phyloP scores from a whole-genome alignment of 768 basidiomycete species.

The Agaricus subrufescens region DNA sequence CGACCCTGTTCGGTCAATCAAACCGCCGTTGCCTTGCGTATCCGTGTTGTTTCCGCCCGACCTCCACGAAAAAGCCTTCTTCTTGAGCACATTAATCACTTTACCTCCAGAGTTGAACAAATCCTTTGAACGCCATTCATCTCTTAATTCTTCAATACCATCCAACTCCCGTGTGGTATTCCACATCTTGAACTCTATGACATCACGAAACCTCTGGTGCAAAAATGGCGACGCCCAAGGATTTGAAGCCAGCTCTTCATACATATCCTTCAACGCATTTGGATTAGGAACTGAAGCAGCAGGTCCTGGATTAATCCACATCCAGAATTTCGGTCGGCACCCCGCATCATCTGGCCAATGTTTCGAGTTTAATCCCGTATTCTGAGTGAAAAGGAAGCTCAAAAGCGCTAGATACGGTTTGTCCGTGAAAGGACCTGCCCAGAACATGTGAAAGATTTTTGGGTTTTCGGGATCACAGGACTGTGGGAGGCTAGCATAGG shows the following conservation, averaged over 20 bases:
- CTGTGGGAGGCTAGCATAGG: slow-evolving; percentile 49
- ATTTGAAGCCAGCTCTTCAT: slow-evolving; percentile 70
- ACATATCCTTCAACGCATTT: slow-evolving; percentile 78
- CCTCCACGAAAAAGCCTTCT: slow-evolving; percentile 20
- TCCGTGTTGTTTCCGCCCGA: neutral
- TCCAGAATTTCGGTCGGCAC: slow-evolving; percentile 92
- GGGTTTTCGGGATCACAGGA: slow-evolving; percentile 85
- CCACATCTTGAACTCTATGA: slow-evolving; percentile 96
- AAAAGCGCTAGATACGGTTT: slow-evolving; percentile 95
- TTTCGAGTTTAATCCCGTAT: slow-evolving; percentile 73
- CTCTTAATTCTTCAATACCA: slow-evolving; percentile 80
- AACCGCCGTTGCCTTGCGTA: slow-evolving; percentile 35
- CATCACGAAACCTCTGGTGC: slow-evolving; percentile 85
- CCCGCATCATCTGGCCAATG: slow-evolving; percentile 40
- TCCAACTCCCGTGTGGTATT: slow-evolving; percentile 98
- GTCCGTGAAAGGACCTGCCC: slow-evolving; percentile 98
- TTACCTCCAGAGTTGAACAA: slow-evolving; percentile 88
- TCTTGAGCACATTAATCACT: slow-evolving; percentile 49
- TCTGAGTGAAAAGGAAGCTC: slow-evolving; percentile 96
- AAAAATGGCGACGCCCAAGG: slow-evolving; percentile 96
- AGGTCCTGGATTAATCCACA: slow-evolving; percentile 99
- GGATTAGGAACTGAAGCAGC: slow-evolving; percentile 88
- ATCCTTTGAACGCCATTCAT: slow-evolving; percentile 83
- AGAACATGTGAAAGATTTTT: slow-evolving; percentile 97
- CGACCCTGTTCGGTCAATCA: slow-evolving; percentile 76